Conservation (phyloP, 148 eudicot genomes). For the Beta vulgaris region DNA sequence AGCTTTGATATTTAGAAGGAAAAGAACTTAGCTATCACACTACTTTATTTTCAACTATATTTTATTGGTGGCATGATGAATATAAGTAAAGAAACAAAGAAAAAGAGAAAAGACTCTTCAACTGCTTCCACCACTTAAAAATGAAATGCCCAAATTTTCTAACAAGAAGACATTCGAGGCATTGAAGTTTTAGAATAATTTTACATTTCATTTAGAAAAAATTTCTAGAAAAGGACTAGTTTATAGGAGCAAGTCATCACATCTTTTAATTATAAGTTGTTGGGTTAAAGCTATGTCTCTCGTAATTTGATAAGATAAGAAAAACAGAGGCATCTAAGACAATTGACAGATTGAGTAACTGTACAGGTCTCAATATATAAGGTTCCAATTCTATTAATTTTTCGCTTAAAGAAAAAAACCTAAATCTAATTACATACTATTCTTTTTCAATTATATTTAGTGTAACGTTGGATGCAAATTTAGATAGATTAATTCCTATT, state of each 20-base stretch:
- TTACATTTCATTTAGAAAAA: background rate
- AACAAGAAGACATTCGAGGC: conserved; percentile 16
- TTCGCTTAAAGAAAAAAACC: too few relatives aligned
- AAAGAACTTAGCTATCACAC: background rate
- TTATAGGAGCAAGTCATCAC: conserved; percentile 12
- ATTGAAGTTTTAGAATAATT: background rate
- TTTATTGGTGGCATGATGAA: conserved; percentile 8
- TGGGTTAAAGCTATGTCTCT: too few relatives aligned
- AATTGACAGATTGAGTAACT: too few relatives aligned
- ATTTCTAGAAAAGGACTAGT: background rate
- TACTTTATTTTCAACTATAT: conserved; percentile 1
- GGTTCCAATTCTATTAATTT: too few relatives aligned
- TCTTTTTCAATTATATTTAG: too few relatives aligned
- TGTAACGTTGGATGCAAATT: too few relatives aligned
- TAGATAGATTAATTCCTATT: too few relatives aligned
- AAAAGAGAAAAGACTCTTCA: conserved; percentile 16
- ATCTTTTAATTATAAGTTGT: conserved; percentile 13
- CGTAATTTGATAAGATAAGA: too few relatives aligned
- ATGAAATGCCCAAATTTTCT: conserved; percentile 21
- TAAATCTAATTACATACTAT: too few relatives aligned
- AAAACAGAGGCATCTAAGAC: too few relatives aligned
- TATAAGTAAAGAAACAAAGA: background rate
- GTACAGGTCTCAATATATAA: too few relatives aligned
- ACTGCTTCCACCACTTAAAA: conserved; percentile 34
- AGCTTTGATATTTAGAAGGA: background rate